These are phyloP conservation scores for Angomonas deanei DNA, from an alignment of 208 protist species.

Conservation along the genomic window DNA sequence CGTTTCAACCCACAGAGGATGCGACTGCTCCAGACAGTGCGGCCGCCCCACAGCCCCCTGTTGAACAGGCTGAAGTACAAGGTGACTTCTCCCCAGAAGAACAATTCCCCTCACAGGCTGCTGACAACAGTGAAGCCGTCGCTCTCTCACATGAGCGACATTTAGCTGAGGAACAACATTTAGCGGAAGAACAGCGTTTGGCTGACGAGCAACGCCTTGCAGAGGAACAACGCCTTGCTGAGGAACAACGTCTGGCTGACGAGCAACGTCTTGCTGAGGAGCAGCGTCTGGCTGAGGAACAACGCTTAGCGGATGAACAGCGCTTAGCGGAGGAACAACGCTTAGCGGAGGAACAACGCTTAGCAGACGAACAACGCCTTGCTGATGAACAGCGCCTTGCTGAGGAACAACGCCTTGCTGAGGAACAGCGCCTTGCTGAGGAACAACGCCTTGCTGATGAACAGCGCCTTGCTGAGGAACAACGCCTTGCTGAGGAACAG, in stretches of 20 bases:
- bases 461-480: conserved; percentile 3
- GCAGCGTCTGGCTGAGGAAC: conserved; percentile 8
- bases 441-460: background rate
- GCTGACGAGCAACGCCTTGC: conserved; percentile 14
- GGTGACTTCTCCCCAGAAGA: no score
- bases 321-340: conserved; percentile 6
- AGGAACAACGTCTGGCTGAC: conserved; percentile 9
- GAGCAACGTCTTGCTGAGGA: background rate
- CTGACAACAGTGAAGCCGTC: no score
- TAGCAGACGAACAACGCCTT: conserved; percentile 7
- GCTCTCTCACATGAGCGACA: no score
- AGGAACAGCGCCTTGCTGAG: conserved; percentile 5
- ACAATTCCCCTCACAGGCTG: no score
- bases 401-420: conserved; percentile 5
- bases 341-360: background rate
- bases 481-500: background rate
- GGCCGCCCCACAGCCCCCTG: conserved; percentile 7
- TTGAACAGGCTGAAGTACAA: no score
- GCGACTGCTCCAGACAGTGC: background rate
- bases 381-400: background rate
- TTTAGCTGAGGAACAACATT: no score
- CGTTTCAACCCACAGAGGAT: background rate
- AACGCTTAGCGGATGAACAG: conserved; percentile 5
- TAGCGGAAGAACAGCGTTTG: background rate
- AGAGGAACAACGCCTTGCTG: conserved; percentile 9